Base-by-base conservation (phyloP, 1,284 basidiomycete genomes). In the Trichosporon sp. region DNA sequence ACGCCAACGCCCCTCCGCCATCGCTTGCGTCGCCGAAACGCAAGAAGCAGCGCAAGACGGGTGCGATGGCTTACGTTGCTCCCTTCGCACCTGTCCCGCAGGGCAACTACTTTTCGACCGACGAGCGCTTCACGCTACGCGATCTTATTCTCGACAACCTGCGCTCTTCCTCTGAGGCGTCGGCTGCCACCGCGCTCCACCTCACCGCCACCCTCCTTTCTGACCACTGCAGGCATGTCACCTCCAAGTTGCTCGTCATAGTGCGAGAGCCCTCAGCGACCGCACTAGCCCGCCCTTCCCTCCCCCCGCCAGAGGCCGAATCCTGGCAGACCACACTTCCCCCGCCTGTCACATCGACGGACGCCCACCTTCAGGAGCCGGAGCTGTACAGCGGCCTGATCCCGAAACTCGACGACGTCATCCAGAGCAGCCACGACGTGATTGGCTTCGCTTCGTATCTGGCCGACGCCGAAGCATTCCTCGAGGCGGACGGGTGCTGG, bases 111-210 rank as follows among this genome's bases (percentile, higher is more conserved):
- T 96, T 96, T 81, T 92, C 92, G 79, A 92, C 90, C 3, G 89
- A 92, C 0, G 92, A 90, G 13, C 88, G 93, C 18, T 97, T 94
- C 83, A 95, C 92, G 2, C 85, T 97, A 23, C 94, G 93, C 77
- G 94, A 97, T 76, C 86, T 97, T 29, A 83, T 97, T 4, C 78
- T 92, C 62, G 87, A 92, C 63, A 94, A 93, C 76, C 83, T 96
- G 27, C 86, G 87, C 13, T 93, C 92, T 1, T 83, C 83, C 56
- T 88, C 87, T 9, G 86, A 88, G 67, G 81, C 88, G 0, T 88
- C 92, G 0, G 86, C 86, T 0, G 89, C 90, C 0, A 88, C 92
- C 8, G 91, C 92, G 2, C 83, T 96, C 47, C 91, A 92, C 73
- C 86, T 97, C 9, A 83, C 95, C 23, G 88, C 90, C 72, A 89